These are phyloP conservation scores for Bonnemaisonia californica DNA, from an alignment of 31 red algal species.

Conservation along the genomic window DNA sequence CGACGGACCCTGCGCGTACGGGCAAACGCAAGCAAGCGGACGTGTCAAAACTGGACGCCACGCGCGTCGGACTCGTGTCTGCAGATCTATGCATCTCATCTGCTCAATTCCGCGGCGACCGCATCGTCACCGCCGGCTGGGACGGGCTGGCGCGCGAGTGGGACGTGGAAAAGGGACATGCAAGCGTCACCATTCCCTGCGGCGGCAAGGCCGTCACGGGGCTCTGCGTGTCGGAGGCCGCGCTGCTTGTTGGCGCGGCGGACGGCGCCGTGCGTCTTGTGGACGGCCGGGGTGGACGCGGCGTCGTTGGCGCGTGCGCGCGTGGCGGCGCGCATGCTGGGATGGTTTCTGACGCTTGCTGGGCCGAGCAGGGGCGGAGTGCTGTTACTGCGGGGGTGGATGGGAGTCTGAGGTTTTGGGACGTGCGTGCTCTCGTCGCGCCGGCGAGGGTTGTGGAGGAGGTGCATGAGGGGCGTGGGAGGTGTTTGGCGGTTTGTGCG, in stretches of 20 bases:
- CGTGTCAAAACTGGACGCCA: background rate
- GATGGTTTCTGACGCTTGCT: constrained; percentile 39
- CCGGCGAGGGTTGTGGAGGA: constrained; percentile 31
- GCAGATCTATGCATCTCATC: constrained; percentile 29
- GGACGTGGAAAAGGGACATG: constrained; percentile 36
- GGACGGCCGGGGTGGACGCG: constrained; percentile 56
- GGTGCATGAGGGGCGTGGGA: constrained; percentile 29
- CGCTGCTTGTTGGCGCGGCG: constrained; percentile 34
- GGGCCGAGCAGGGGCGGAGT: constrained; percentile 15
- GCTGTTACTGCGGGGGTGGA: constrained; percentile 61
- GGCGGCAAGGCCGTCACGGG: constrained; percentile 59
- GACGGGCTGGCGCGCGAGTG: constrained; percentile 64
- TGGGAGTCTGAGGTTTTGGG: constrained; percentile 69
- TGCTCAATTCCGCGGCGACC: constrained; percentile 44
- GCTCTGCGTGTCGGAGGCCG: constrained; percentile 12
- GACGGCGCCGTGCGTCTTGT: constrained; percentile 59
- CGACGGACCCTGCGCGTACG: background rate
- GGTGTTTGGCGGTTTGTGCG: constrained; percentile 10
- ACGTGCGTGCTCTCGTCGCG: constrained; percentile 38
- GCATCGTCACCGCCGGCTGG: constrained; percentile 50
- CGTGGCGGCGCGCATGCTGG: constrained; percentile 39
- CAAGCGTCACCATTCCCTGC: constrained; percentile 56
- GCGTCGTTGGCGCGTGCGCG: constrained; percentile 56
- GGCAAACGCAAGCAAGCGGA: constrained; percentile 28
- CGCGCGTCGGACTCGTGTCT: constrained; percentile 15